Evolutionary conservation across 345 rosid species (phyloP).

Genomic region (Ceriops zippeliana): DNA sequence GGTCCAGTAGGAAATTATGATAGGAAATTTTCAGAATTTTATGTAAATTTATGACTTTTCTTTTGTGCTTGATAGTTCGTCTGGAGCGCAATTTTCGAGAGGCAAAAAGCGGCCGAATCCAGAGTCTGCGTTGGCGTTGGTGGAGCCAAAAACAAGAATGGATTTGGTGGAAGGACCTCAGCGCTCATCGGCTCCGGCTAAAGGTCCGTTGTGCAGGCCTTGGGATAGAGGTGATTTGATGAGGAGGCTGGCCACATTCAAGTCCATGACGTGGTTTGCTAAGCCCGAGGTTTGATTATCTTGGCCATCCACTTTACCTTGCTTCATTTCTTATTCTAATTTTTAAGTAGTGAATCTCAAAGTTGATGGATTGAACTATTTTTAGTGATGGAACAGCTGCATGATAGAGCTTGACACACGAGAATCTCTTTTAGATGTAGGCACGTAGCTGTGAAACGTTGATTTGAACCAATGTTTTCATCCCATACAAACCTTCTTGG

Average conservation of each 20-base stretch:
- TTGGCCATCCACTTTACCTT: not conserved
- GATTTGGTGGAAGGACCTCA: slow-evolving; percentile 29
- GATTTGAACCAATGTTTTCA: too few species aligned
- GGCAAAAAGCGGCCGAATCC: slow-evolving; percentile 57
- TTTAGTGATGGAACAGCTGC: too few species aligned
- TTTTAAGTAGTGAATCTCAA: not conserved
- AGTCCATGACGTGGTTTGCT: slow-evolving; percentile 98
- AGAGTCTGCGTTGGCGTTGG: slow-evolving; percentile 48
- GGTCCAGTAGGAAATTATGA: not conserved
- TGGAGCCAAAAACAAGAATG: slow-evolving; percentile 37
- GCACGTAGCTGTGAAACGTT: too few species aligned
- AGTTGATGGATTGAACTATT: not conserved
- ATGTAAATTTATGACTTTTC: not conserved
- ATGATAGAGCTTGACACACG: too few species aligned
- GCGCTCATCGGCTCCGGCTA: slow-evolving; percentile 25
- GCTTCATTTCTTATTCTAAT: not conserved
- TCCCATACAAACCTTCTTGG: too few species aligned
- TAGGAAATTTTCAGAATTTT: not conserved
- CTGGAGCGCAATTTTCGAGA: slow-evolving; percentile 35
- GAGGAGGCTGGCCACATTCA: slow-evolving; percentile 77
- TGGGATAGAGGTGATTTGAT: slow-evolving; percentile 93
- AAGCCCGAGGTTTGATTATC: slow-evolving; percentile 65
- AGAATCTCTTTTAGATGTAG: too few species aligned
- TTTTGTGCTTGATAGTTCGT: slow-evolving; percentile 29
- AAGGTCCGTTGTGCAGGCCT: slow-evolving; percentile 67